Percentiles rank a stretch among this genome's conserved stretches.
phyloP scores from a whole-genome alignment of 257 asterid genomes.

The Fraxinus anomala region DNA sequence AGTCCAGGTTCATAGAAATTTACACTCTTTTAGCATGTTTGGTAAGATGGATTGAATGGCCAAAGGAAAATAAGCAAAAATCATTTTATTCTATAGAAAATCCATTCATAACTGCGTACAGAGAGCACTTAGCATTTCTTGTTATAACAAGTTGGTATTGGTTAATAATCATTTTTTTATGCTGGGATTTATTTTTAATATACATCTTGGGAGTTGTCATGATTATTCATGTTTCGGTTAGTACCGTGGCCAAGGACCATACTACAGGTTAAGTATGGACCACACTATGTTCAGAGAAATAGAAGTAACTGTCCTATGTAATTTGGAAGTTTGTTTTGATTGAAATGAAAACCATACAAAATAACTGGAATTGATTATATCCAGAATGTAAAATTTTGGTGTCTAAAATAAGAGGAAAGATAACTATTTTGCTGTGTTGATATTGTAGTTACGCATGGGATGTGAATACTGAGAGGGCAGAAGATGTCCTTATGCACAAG shows the following conservation, averaged over 20 bases:
- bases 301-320: constrained; percentile 7
- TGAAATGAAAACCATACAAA: neutral
- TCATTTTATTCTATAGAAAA: neutral
- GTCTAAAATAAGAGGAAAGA: constrained; percentile 3
- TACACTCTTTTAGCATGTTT: constrained; percentile 5
- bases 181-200: constrained; percentile 16
- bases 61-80: neutral
- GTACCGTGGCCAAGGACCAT: constrained; percentile 1
- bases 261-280: constrained; percentile 1
- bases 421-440: constrained; percentile 4
- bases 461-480: constrained; percentile 78
- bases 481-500: constrained; percentile 91
- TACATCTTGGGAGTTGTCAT: constrained; percentile 1
- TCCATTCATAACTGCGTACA: neutral
- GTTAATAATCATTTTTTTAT: neutral
- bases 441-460: constrained; percentile 77
- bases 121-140: neutral
- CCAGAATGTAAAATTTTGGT: constrained; percentile 2
- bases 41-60: neutral
- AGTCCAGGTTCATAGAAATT: neutral
- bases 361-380: constrained; percentile 6
- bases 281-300: neutral
- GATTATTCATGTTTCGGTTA: neutral
- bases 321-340: constrained; percentile 16
- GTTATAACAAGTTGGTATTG: constrained; percentile 22